Evolutionary conservation across 805 yeast species (phyloP).

Genomic region (Cyberlindnera xishuangbannaensis): DNA sequence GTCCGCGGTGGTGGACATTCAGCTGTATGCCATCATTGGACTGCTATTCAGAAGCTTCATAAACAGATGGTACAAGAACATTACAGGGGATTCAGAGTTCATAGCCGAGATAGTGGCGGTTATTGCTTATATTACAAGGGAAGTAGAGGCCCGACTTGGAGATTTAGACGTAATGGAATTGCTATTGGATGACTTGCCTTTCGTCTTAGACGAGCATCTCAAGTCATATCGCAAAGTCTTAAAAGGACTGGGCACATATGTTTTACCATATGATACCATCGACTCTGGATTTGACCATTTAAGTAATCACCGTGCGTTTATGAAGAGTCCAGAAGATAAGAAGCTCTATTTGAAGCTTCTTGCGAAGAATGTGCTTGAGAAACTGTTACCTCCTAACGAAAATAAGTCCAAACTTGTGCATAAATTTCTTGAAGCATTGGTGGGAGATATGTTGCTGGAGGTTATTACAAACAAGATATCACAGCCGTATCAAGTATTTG

Average conservation of each 20-base stretch:
- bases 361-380: constrained; percentile 29
- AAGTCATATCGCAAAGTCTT: constrained; percentile 25
- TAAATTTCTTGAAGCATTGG: constrained; percentile 33
- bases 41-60: constrained; percentile 42
- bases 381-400: constrained; percentile 37
- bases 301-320: constrained; percentile 31
- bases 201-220: constrained; percentile 34
- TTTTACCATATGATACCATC: constrained; percentile 28
- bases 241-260: constrained; percentile 25
- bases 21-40: constrained; percentile 42
- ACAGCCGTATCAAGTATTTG: constrained; percentile 50
- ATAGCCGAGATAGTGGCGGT: constrained; percentile 34
- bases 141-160: constrained; percentile 30
- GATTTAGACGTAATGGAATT: constrained; percentile 31
- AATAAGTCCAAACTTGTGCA: constrained; percentile 33
- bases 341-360: constrained; percentile 31
- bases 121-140: constrained; percentile 34
- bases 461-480: constrained; percentile 38
- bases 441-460: constrained; percentile 37
- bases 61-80: constrained; percentile 37
- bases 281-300: constrained; percentile 30
- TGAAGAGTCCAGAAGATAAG: constrained; percentile 23
- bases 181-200: constrained; percentile 40
- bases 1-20: constrained; percentile 34
- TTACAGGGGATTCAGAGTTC: constrained; percentile 39